These are phyloP conservation scores for Linanthus parryae DNA, from an alignment of 148 eudicot genomes.

Conservation along the genomic window DNA sequence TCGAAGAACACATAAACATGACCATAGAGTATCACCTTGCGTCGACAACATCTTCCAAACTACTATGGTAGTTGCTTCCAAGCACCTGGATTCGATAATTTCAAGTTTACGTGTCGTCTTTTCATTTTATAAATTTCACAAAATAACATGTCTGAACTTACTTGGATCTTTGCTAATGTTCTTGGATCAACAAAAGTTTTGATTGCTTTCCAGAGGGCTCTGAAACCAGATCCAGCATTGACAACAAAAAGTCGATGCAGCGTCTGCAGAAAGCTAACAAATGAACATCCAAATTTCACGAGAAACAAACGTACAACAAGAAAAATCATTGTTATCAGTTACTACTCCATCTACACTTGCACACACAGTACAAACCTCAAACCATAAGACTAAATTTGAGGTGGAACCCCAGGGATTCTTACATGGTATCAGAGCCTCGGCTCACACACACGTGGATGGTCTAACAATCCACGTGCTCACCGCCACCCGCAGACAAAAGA, in stretches of 20 bases:
- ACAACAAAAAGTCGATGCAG: conserved; percentile 44
- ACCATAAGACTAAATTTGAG: no score
- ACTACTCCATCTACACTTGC: no score
- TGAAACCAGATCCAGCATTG: conserved; percentile 57
- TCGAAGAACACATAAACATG: not conserved
- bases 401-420: no score
- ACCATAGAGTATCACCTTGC: conserved; percentile 29
- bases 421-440: no score
- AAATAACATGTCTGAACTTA: not conserved
- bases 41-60: conserved; percentile 44
- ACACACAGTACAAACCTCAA: no score
- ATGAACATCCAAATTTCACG: not conserved
- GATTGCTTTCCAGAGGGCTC: conserved; percentile 46
- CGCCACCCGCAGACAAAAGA: no score
- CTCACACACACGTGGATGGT: no score
- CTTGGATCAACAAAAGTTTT: conserved; percentile 45
- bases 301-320: not conserved
- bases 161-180: conserved; percentile 52
- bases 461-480: no score
- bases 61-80: conserved; percentile 43
- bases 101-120: not conserved
- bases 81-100: conserved; percentile 30
- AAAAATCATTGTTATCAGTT: no score
- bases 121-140: not conserved
- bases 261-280: conserved; percentile 40